Evolutionary conservation across 257 asterid genomes (phyloP).

Genomic region (Plantago elongata): DNA sequence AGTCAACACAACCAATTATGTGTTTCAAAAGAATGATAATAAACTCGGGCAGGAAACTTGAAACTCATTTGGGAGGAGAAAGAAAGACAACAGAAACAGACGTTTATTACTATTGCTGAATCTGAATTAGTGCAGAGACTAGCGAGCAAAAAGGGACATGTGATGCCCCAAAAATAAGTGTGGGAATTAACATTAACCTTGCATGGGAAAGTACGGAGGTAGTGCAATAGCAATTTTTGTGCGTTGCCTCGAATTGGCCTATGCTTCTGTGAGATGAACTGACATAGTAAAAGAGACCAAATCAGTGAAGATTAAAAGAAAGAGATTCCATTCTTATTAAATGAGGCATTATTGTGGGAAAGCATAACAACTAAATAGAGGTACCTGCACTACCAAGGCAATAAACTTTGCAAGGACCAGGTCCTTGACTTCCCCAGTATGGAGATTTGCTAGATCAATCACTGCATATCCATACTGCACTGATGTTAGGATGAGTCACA

Average conservation of each 20-base stretch:
- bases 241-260: constrained; percentile 82
- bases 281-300: constrained; percentile 16
- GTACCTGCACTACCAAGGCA: constrained; percentile 72
- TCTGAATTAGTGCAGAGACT: too few species aligned
- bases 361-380: constrained; percentile 15
- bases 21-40: not conserved
- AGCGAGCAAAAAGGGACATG: too few species aligned
- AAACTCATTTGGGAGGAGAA: too few species aligned
- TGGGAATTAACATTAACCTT: constrained; percentile 42
- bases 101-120: too few species aligned
- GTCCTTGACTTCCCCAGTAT: constrained; percentile 41
- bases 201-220: constrained; percentile 70
- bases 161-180: too few species aligned
- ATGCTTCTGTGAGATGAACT: constrained; percentile 84
- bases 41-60: too few species aligned
- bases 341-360: constrained; percentile 10
- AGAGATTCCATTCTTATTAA: constrained; percentile 3
- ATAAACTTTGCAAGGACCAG: constrained; percentile 53
- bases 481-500: constrained; percentile 15
- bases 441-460: constrained; percentile 51
- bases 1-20: constrained; percentile 8
- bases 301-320: constrained; percentile 14
- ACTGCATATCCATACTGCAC: constrained; percentile 80
- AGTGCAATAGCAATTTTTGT: constrained; percentile 52
- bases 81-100: too few species aligned